Evolutionary conservation across 805 yeast species (phyloP).

Genomic region (Candida schatavii): DNA sequence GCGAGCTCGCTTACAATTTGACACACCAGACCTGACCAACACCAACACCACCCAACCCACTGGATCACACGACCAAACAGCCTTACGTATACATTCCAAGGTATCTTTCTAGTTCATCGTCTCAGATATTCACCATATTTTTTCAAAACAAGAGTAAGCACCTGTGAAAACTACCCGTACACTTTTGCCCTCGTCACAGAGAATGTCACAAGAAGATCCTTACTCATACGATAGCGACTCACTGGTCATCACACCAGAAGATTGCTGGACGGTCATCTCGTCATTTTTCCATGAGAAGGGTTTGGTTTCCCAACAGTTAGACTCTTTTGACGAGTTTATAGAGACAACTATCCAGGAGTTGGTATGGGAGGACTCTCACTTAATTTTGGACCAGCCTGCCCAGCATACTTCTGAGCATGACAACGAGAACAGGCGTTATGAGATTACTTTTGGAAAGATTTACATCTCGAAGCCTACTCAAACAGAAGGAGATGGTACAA

Average conservation of each 20-base stretch:
- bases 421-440: constrained; percentile 87
- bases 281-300: constrained; percentile 96
- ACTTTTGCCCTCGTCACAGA: not conserved
- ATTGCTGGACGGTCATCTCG: constrained; percentile 98
- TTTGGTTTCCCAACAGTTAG: constrained; percentile 95
- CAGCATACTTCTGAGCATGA: constrained; percentile 93
- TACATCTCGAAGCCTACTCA: constrained; percentile 95
- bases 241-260: constrained; percentile 82
- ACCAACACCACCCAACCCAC: too few relatives aligned
- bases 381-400: constrained; percentile 96
- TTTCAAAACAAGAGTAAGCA: too few relatives aligned
- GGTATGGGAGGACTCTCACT: constrained; percentile 91
- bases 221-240: constrained; percentile 70
- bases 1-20: not conserved
- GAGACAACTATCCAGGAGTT: constrained; percentile 95
- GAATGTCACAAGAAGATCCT: constrained; percentile 48
- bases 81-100: not conserved
- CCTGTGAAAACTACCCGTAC: too few relatives aligned
- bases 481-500: constrained; percentile 99
- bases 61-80: not conserved
- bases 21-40: not conserved
- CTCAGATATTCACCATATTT: too few relatives aligned
- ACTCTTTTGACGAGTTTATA: constrained; percentile 96
- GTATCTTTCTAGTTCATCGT: not conserved
- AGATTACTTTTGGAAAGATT: constrained; percentile 96